phyloP scores from a whole-genome alignment of 2,329 filamentous ascomycete species.

The Penicillium brasilianum region DNA sequence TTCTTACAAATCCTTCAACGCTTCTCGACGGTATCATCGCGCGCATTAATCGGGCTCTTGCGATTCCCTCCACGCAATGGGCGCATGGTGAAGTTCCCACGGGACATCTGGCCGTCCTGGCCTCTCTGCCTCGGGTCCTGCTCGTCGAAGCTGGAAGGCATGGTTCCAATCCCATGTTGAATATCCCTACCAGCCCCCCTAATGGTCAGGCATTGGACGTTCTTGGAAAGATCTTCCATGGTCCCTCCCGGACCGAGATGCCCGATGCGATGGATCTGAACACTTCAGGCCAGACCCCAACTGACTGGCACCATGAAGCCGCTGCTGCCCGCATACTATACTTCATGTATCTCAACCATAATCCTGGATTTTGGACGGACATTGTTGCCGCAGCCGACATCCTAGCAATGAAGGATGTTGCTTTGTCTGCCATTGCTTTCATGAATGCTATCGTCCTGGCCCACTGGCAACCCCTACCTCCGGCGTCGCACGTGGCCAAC shows the following conservation, averaged over 20 bases:
- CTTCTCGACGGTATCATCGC: slow-evolving; percentile 52
- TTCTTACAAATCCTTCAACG: slow-evolving; percentile 51
- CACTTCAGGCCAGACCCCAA: slow-evolving; percentile 41
- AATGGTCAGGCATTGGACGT: slow-evolving; percentile 61
- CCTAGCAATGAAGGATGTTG: slow-evolving; percentile 61
- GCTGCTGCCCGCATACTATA: slow-evolving; percentile 61
- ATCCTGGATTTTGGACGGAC: slow-evolving; percentile 58
- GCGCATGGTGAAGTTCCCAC: slow-evolving; percentile 60
- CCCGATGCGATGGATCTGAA: slow-evolving; percentile 40
- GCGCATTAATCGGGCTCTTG: slow-evolving; percentile 54
- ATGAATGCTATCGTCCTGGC: slow-evolving; percentile 60
- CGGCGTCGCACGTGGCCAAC: slow-evolving; percentile 32
- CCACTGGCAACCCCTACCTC: slow-evolving; percentile 55
- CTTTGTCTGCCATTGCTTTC: slow-evolving; percentile 59
- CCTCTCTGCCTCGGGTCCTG: slow-evolving; percentile 59
- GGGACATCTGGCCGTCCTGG: slow-evolving; percentile 62
- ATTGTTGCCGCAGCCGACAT: slow-evolving; percentile 60
- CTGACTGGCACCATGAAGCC: slow-evolving; percentile 53
- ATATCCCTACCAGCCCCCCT: slow-evolving; percentile 58
- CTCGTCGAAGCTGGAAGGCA: slow-evolving; percentile 53
- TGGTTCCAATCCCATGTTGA: slow-evolving; percentile 52
- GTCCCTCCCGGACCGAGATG: slow-evolving; percentile 45
- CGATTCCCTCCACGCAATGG: slow-evolving; percentile 54
- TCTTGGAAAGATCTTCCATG: slow-evolving; percentile 61
- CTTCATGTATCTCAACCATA: slow-evolving; percentile 58